Base-by-base conservation (phyloP, 148 eudicot genomes). In the Fagopyrum tataricum region DNA sequence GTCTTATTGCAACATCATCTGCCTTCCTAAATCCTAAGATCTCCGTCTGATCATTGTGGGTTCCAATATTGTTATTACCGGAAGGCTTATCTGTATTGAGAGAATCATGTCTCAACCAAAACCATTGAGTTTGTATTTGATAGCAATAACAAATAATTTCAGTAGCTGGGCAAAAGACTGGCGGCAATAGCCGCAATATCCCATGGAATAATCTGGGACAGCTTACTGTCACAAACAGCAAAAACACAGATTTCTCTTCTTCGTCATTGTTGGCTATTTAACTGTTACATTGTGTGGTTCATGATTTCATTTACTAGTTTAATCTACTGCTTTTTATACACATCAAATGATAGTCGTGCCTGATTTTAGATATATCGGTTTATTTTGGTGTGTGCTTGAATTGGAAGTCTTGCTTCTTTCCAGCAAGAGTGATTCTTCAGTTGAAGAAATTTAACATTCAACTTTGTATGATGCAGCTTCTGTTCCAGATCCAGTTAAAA, bases 401-500 rank as follows among this genome's bases (percentile, higher is more conserved):
- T 75, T 53, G 2, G 40, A 14, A 20, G 23, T 76, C n/a, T 71
- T 31, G 61, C 9, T 17, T 75, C 61, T 52, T 56, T 14, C 47
- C 18, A 0, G 67, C 40, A 73, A 40, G 21, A 7, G 14, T 48
- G 62, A 21, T 42, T 70, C 13, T 44, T 37, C 18, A 12, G 5
- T 15, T 48, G 46, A 15, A 5, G 24, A 71, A 26, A 41, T 75
- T 51, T 24, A 18, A 21, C 21, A 18, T 58, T 44, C 2, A 39
- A 39, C 37, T 58, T 44, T 43, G 20, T 62, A 40, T 31, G 31
- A 39, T 85, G 87, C 86, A 89, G 93, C 89, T 72, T 84, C 89
- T 24, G 67, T 89, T 72, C 93, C 91, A 23, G 93, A 84, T 78
- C 73, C 87, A 0, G 83, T 89, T 71, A 87, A 89, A 73, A 87